Evolutionary conservation across 139 green algal genomes (phyloP).

Genomic region (Volvox africanus): DNA sequence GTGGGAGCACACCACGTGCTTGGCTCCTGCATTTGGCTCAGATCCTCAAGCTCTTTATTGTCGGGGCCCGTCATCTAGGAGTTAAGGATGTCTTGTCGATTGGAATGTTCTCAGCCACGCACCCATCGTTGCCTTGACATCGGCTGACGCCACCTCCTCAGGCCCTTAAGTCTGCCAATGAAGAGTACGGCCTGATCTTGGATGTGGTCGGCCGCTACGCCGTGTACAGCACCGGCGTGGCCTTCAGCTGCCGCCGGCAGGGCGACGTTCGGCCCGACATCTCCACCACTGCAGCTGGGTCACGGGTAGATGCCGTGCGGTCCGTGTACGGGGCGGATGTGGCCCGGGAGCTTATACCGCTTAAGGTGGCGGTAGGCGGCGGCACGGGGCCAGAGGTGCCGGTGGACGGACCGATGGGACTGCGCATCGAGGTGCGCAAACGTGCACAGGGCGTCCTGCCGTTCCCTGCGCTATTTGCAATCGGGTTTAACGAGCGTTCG

Average conservation of each 20-base stretch:
- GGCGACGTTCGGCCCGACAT: constrained; percentile 87
- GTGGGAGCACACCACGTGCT: too few relatives aligned
- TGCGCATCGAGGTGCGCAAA: constrained; percentile 36
- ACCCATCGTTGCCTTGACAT: too few relatives aligned
- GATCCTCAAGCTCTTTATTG: too few relatives aligned
- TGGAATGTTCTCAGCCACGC: too few relatives aligned
- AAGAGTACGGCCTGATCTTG: constrained; percentile 92
- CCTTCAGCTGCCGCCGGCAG: constrained; percentile 73
- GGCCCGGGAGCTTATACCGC: constrained; percentile 75
- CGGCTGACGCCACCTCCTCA: constrained; percentile 16
- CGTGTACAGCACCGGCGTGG: constrained; percentile 68
- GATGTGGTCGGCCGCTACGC: constrained; percentile 90
- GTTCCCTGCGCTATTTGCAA: too few relatives aligned
- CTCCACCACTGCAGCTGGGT: background rate
- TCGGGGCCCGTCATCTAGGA: too few relatives aligned
- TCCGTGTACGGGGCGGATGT: constrained; percentile 86
- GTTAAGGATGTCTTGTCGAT: too few relatives aligned
- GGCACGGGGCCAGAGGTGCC: constrained; percentile 15
- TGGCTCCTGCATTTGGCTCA: too few relatives aligned
- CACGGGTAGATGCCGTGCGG: constrained; percentile 79
- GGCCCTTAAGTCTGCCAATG: constrained; percentile 74
- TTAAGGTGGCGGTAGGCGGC: constrained; percentile 51
- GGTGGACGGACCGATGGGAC: constrained; percentile 34
- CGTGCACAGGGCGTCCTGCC: too few relatives aligned
- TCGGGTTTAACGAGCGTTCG: too few relatives aligned